Evolutionary conservation across 2,329 filamentous ascomycete genomes (phyloP).

Genomic region (Trichocomaceae sp.): DNA sequence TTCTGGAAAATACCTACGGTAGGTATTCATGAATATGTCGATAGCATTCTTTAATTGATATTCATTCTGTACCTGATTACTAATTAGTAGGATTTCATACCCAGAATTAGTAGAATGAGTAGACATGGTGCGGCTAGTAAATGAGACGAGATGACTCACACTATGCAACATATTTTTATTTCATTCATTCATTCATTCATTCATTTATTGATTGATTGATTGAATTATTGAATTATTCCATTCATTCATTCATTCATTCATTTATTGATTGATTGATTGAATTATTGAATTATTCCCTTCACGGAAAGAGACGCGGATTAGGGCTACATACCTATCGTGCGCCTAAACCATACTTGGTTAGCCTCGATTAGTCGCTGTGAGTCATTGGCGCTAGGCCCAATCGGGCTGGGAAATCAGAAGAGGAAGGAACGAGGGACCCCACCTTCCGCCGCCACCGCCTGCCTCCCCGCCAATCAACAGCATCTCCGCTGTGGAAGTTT

Average conservation of each 20-base stretch:
- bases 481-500: not conserved
- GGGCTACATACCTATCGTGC: not conserved
- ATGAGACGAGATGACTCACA: not conserved
- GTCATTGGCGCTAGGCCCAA: constrained; percentile 10
- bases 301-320: not conserved
- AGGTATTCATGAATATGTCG: too few species aligned
- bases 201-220: too few species aligned
- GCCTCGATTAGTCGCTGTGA: constrained; percentile 9
- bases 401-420: not conserved
- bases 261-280: too few species aligned
- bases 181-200: too few species aligned
- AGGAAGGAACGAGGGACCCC: too few species aligned
- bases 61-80: not conserved
- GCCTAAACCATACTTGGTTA: constrained; percentile 1
- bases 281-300: too few species aligned
- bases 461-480: not conserved
- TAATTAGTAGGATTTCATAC: not conserved
- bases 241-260: too few species aligned
- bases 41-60: not conserved
- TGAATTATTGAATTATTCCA: too few species aligned
- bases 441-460: constrained; percentile 3
- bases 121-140: not conserved
- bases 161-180: too few species aligned
- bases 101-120: not conserved
- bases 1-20: too few species aligned